phyloP scores from a whole-genome alignment of 306 rosid species.

The Gleditsia sinensis region DNA sequence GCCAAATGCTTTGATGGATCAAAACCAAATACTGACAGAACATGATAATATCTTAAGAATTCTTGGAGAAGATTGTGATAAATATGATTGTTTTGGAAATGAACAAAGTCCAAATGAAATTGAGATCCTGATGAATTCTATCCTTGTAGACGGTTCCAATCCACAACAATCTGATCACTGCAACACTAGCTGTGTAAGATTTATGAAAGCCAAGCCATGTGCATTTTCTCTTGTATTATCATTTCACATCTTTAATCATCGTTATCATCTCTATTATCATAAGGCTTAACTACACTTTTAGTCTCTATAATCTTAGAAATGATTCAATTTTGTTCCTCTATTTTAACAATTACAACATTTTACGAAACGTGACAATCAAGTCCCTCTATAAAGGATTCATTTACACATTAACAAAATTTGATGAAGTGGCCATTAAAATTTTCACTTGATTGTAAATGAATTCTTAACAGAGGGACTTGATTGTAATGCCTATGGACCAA shows the following conservation, averaged over 20 bases:
- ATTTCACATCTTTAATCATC: background rate
- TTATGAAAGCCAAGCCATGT: background rate
- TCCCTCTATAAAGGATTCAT: no score
- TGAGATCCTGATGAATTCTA: conserved; percentile 6
- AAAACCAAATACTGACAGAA: conserved; percentile 20
- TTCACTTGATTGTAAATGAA: no score
- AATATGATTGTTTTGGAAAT: background rate
- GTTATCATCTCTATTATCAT: background rate
- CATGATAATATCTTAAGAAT: conserved; percentile 18
- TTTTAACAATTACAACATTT: no score
- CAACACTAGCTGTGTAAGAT: background rate
- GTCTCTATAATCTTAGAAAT: no score
- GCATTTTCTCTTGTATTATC: background rate
- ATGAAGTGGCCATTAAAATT: no score
- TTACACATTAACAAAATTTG: no score
- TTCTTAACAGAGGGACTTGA: no score
- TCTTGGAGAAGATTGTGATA: conserved; percentile 35
- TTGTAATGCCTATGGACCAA: no score
- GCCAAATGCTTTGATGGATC: background rate
- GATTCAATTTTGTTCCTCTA: no score
- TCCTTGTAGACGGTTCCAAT: background rate
- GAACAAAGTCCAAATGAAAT: conserved; percentile 2
- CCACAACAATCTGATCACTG: background rate
- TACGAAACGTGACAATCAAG: no score
- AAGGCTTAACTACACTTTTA: no score